Evolutionary conservation across 2,329 filamentous ascomycete species (phyloP).

Genomic region (Penicillium frequentans): DNA sequence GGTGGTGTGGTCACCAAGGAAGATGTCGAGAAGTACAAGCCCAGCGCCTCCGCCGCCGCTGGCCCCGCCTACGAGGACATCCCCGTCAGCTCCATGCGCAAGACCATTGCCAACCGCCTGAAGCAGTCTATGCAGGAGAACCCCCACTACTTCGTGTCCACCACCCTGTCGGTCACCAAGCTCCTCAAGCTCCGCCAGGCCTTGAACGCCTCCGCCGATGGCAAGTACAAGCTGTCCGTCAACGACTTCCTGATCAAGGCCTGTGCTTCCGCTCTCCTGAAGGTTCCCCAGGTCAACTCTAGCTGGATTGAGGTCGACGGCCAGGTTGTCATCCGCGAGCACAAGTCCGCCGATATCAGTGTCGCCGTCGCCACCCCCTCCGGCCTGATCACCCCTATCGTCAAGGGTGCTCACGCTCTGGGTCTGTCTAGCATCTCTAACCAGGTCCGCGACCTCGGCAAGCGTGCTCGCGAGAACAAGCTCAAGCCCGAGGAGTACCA

Average conservation of each 20-base stretch:
- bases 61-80: slow-evolving; percentile 77
- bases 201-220: slow-evolving; percentile 82
- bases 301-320: slow-evolving; percentile 83
- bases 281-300: slow-evolving; percentile 94
- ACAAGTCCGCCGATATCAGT: slow-evolving; percentile 89
- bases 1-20: slow-evolving; percentile 86
- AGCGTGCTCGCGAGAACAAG: slow-evolving; percentile 94
- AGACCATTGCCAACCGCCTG: slow-evolving; percentile 91
- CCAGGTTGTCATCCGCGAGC: slow-evolving; percentile 79
- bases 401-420: slow-evolving; percentile 81
- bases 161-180: slow-evolving; percentile 87
- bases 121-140: slow-evolving; percentile 88
- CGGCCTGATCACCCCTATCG: slow-evolving; percentile 96
- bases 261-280: slow-evolving; percentile 80
- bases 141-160: slow-evolving; percentile 97
- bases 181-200: slow-evolving; percentile 94
- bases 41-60: slow-evolving; percentile 53
- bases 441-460: slow-evolving; percentile 93
- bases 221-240: slow-evolving; percentile 98
- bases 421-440: slow-evolving; percentile 86
- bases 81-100: slow-evolving; percentile 90
- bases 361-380: slow-evolving; percentile 92
- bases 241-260: slow-evolving; percentile 99
- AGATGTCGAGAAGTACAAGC: slow-evolving; percentile 84
- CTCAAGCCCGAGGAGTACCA: slow-evolving; percentile 99